Conservation (phyloP, 345 rosid genomes). For the Eucalyptus pauciflora region DNA sequence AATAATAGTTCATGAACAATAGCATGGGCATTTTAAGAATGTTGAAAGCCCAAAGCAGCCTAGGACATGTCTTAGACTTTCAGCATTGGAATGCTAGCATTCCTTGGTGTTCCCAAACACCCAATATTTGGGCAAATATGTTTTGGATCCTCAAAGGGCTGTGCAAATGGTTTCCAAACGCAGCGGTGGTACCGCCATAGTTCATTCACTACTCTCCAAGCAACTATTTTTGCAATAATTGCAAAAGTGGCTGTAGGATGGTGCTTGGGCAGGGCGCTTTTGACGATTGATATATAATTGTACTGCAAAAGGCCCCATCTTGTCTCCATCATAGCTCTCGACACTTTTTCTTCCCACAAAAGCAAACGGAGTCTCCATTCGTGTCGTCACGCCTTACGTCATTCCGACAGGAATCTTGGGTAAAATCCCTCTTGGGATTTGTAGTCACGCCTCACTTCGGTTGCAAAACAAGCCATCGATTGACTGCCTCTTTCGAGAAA, state of each 20-base stretch:
- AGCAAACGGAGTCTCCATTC: neutral
- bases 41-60: too few species aligned
- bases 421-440: neutral
- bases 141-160: too few species aligned
- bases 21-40: too few species aligned
- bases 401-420: neutral
- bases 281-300: neutral
- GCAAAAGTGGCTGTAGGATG: too few species aligned
- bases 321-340: neutral
- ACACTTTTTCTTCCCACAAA: neutral
- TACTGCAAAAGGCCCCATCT: neutral
- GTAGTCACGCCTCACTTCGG: neutral
- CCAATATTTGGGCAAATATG: too few species aligned
- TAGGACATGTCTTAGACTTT: too few species aligned
- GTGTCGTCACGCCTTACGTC: neutral
- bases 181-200: neutral
- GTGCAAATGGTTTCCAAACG: too few species aligned
- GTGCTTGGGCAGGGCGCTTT: accelerated
- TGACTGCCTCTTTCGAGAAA: neutral
- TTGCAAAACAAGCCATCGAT: neutral
- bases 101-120: too few species aligned
- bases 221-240: neutral
- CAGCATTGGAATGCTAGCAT: too few species aligned
- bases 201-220: neutral
- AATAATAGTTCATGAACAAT: too few species aligned